These are phyloP conservation scores for Aegle marmelos DNA, from an alignment of 345 rosid genomes.

Conservation along the genomic window DNA sequence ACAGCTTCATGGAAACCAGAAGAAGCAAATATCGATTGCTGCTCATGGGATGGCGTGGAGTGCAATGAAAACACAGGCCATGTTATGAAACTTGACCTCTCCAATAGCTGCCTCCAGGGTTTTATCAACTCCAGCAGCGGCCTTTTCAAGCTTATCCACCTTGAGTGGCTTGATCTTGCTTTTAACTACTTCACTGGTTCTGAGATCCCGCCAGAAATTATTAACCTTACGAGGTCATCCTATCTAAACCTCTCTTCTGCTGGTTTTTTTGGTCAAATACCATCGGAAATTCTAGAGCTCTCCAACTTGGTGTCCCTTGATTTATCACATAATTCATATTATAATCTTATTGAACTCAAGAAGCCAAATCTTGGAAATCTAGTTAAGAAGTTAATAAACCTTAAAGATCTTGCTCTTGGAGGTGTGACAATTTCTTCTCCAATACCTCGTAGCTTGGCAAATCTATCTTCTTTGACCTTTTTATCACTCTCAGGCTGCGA, in stretches of 20 bases:
- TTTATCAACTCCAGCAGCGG: not conserved
- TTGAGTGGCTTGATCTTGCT: not conserved
- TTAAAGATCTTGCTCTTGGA: constrained; percentile 11
- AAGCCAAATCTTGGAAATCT: not conserved
- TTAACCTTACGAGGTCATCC: not conserved
- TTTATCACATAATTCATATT: not conserved
- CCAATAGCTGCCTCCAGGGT: not conserved
- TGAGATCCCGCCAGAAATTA: not conserved
- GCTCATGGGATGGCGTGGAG: constrained; percentile 8
- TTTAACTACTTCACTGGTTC: not conserved
- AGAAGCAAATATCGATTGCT: not conserved
- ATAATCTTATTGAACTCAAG: constrained; percentile 2
- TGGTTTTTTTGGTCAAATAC: not conserved
- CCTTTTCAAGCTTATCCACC: constrained; percentile 4
- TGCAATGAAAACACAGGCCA: not conserved
- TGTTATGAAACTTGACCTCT: not conserved
- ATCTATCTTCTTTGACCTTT: constrained; percentile 4
- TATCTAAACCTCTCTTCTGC: not conserved
- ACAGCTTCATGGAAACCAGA: not conserved
- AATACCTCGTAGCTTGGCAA: not conserved
- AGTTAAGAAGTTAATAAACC: constrained; percentile 5
- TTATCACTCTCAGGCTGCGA: not conserved
- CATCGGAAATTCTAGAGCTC: not conserved
- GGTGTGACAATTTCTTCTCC: not conserved
- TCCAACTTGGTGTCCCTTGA: constrained; percentile 3